Evolutionary conservation across 164 flowering plant species (phyloP).

Genomic region (Vitis amurensis): DNA sequence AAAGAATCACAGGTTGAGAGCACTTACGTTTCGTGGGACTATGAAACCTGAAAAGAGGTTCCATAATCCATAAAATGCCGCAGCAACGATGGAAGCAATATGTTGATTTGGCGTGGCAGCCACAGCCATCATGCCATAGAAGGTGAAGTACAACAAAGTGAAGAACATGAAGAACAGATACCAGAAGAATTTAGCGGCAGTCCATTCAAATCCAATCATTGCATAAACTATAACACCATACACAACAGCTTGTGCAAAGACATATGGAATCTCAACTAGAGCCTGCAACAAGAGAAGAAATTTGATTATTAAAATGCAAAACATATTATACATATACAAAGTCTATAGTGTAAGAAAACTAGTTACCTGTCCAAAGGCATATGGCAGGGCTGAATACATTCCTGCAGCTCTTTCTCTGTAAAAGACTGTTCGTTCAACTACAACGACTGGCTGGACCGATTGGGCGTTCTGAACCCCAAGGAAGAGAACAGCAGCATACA

Average conservation of each 20-base stretch:
- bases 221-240: slow-evolving; percentile 40
- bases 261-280: slow-evolving; percentile 39
- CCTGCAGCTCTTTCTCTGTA: slow-evolving; percentile 50
- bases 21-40: slow-evolving; percentile 26
- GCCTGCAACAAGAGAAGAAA: slow-evolving; percentile 23
- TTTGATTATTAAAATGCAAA: too few species aligned
- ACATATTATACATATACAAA: background rate
- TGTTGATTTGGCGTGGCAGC: slow-evolving; percentile 38
- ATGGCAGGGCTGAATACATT: slow-evolving; percentile 49
- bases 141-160: slow-evolving; percentile 42
- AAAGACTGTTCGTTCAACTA: slow-evolving; percentile 45
- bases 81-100: slow-evolving; percentile 22
- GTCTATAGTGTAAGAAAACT: background rate
- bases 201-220: slow-evolving; percentile 50
- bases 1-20: background rate
- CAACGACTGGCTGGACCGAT: slow-evolving; percentile 41
- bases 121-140: slow-evolving; percentile 48
- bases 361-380: slow-evolving; percentile 44
- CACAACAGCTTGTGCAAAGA: slow-evolving; percentile 26
- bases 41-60: slow-evolving; percentile 31
- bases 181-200: slow-evolving; percentile 35
- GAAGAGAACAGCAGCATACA: slow-evolving; percentile 39
- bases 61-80: slow-evolving; percentile 35
- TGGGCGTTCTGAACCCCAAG: slow-evolving; percentile 39
- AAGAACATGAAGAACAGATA: slow-evolving; percentile 40